Conservation (phyloP, 2,329 filamentous ascomycete species). For the Penicillium sumatraense region DNA sequence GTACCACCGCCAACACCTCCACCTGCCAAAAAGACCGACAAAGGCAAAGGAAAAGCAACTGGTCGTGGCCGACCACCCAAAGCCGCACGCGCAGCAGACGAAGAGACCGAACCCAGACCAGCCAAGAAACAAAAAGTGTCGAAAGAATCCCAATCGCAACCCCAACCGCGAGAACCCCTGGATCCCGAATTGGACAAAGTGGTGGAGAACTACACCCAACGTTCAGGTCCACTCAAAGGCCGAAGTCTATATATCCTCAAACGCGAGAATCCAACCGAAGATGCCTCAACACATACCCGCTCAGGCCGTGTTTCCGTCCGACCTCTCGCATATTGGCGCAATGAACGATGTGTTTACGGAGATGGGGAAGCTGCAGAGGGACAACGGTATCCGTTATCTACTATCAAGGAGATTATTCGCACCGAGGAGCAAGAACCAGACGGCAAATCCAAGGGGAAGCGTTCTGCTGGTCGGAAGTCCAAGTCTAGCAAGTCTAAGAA, state of each 20-base stretch:
- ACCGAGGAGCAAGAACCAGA: slow-evolving; percentile 64
- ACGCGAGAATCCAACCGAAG: slow-evolving; percentile 57
- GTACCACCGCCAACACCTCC: too few relatives aligned
- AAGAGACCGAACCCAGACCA: slow-evolving; percentile 32
- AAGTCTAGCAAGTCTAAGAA: slow-evolving; percentile 40
- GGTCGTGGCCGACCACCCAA: slow-evolving; percentile 39
- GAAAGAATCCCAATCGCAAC: slow-evolving; percentile 20
- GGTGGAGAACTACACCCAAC: slow-evolving; percentile 49
- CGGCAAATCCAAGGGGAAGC: slow-evolving; percentile 42
- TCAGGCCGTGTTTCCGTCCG: slow-evolving; percentile 78
- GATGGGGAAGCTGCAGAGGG: slow-evolving; percentile 61
- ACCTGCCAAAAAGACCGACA: slow-evolving; percentile 21
- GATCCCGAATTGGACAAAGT: slow-evolving; percentile 47
- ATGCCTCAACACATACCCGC: slow-evolving; percentile 66
- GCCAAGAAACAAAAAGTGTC: slow-evolving; percentile 39
- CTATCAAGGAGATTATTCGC: slow-evolving; percentile 77
- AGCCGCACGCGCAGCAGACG: slow-evolving; percentile 25
- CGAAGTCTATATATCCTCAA: slow-evolving; percentile 57
- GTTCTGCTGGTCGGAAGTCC: slow-evolving; percentile 35
- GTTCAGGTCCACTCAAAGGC: slow-evolving; percentile 51
- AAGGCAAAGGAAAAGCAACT: slow-evolving; percentile 28
- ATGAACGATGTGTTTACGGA: slow-evolving; percentile 76
- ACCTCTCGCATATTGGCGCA: slow-evolving; percentile 84
- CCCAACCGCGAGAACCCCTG: slow-evolving; percentile 28
- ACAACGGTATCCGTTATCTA: slow-evolving; percentile 66